A percentile compares a stretch with the other conserved stretches of the same genome.
Evolutionary conservation across 805 yeast species (phyloP).

Genomic region (Saccharomycopsis sp.): DNA sequence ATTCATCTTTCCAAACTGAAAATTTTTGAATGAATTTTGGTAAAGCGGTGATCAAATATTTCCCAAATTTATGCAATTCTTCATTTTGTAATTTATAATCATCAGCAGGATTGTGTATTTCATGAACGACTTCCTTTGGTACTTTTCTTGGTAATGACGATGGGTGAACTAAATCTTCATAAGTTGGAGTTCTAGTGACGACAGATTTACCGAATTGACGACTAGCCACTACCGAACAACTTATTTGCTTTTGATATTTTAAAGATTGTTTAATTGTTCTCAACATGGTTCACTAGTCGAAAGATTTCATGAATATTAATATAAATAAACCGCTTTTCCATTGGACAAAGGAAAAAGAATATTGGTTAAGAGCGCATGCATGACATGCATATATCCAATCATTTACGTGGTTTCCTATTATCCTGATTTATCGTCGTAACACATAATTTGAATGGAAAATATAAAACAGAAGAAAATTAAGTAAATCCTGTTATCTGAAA

Average conservation of each 20-base stretch:
- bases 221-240: background rate
- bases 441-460: too few species aligned
- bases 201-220: background rate
- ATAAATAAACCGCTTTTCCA: too few species aligned
- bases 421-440: too few species aligned
- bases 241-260: background rate
- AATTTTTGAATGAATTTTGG: constrained; percentile 82
- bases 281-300: too few species aligned
- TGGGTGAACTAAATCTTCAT: constrained; percentile 19
- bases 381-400: too few species aligned
- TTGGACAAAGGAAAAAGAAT: too few species aligned
- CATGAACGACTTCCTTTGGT: constrained; percentile 19
- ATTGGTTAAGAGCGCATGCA: too few species aligned
- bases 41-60: constrained; percentile 65
- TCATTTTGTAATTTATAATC: constrained; percentile 58
- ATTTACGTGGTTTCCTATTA: too few species aligned
- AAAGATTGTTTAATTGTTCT: background rate
- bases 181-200: constrained; percentile 7
- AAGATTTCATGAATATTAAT: too few species aligned
- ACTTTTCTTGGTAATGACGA: constrained; percentile 19
- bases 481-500: too few species aligned
- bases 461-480: too few species aligned
- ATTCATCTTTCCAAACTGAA: constrained; percentile 87
- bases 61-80: constrained; percentile 76
- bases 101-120: constrained; percentile 64